Conservation (phyloP, 805 yeast genomes). For the Metschnikowia picachoensis region DNA sequence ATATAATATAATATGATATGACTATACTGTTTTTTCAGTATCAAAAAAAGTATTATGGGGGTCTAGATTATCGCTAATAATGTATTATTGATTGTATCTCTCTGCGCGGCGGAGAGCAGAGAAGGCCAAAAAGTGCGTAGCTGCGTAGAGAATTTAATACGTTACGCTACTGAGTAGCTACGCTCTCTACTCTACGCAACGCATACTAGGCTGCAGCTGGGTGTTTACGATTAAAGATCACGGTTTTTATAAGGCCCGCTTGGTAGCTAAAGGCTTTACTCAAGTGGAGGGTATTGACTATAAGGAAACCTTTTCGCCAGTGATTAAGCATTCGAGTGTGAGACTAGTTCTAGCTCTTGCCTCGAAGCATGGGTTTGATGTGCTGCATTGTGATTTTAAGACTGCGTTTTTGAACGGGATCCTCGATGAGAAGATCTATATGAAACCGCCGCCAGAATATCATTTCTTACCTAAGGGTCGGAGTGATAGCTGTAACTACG, state of each 20-base stretch:
- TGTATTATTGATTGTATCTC: no score
- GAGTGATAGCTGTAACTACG: not conserved
- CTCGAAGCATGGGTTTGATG: not conserved
- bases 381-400: not conserved
- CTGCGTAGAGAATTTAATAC: no score
- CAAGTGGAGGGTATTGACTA: not conserved
- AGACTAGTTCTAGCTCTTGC: not conserved
- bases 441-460: constrained; percentile 1
- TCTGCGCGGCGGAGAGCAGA: no score
- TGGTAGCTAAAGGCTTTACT: constrained; percentile 2
- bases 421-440: not conserved
- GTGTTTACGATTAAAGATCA: no score
- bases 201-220: no score
- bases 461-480: not conserved
- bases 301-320: constrained; percentile 3
- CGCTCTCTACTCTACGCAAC: no score
- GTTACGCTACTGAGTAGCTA: no score
- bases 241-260: constrained; percentile 1
- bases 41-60: no score
- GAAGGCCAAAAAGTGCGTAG: no score
- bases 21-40: no score
- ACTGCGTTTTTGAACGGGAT: not conserved
- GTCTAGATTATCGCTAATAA: no score
- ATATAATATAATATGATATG: no score
- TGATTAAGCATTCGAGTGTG: constrained; percentile 1